Base-by-base conservation (phyloP, 163 green algal species). In the Prototheca stagnorum region DNA sequence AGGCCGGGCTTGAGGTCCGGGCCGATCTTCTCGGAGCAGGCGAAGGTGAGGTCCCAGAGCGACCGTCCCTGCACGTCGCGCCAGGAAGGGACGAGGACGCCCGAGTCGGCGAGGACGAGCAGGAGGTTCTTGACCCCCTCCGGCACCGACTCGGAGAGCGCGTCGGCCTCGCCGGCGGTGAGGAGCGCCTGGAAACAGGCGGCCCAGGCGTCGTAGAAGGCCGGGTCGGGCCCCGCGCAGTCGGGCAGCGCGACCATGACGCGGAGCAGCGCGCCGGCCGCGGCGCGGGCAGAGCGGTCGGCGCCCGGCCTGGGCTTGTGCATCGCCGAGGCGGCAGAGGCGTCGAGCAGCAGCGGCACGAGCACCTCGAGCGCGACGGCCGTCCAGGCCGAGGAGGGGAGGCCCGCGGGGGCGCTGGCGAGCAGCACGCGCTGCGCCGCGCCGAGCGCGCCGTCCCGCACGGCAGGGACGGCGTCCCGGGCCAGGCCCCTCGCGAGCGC, bases 101-200 rank as follows among this genome's bases (percentile, higher is more conserved):
- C 63, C 12, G 66, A 62, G 11, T 48, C 51, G 9, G 70, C 61
- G 71, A 93, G 75, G 49, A 96, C 83, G 39, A 96, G 72, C 31
- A 95, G 59, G 66, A 95, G 80, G 69, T 96, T 96, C 68, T 97
- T 95, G 7, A 87, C 56, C 22, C 81, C 72, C 57, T 95, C 84
- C 2, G 85, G 82, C 9, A 95, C 78, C 16, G 70, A 77, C 61
- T 96, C 88, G 27, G 56, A 47, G 22, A 89, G 62, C 34, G 77
- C 67, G 52, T 96, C 82, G 39, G 74, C 51, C 52, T 61, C 50
- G 49, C 64, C 26, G 19, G 31, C 29, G 55, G 56, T 72, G 49
- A 53, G 64, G 5, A 81, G 47, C 27, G 65, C 55, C 17, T 57
- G 35, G 24, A 84, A 59, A 4, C 63, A 45, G 21, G 51, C 39